These are phyloP conservation scores for Lentinula sp. DNA, from an alignment of 768 basidiomycete genomes.

Conservation along the genomic window DNA sequence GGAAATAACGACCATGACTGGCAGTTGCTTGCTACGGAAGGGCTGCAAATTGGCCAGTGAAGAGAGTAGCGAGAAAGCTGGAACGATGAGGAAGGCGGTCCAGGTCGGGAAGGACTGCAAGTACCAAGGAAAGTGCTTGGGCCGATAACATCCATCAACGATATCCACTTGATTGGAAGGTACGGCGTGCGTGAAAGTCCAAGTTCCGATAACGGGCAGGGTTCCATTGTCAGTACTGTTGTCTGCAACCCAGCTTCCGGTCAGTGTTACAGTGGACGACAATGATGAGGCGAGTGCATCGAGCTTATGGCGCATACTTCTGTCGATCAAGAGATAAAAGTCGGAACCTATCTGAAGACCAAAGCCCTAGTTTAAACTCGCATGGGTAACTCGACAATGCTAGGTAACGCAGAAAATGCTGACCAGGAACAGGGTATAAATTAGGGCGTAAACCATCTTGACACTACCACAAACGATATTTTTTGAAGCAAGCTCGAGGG, in stretches of 20 bases:
- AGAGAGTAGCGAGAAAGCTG: constrained; percentile 62
- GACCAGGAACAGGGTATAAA: constrained; percentile 76
- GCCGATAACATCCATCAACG: constrained; percentile 66
- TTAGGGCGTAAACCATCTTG: constrained; percentile 86
- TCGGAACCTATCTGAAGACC: constrained; percentile 82
- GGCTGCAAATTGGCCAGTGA: constrained; percentile 80
- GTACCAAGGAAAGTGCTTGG: constrained; percentile 62
- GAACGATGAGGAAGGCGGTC: constrained; percentile 72
- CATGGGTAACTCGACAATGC: neutral
- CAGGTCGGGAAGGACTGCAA: constrained; percentile 78
- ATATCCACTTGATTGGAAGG: constrained; percentile 41
- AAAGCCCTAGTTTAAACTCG: constrained; percentile 45
- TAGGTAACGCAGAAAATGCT: neutral
- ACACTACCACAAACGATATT: constrained; percentile 82
- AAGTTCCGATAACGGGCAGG: constrained; percentile 50
- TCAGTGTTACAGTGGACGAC: constrained; percentile 41
- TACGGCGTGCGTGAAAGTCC: constrained; percentile 57
- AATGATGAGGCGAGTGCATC: constrained; percentile 47
- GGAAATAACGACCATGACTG: constrained; percentile 81
- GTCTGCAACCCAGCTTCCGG: constrained; percentile 67
- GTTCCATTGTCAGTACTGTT: constrained; percentile 34
- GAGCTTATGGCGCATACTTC: constrained; percentile 43
- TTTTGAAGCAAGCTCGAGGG: constrained; percentile 78
- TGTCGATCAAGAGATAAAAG: constrained; percentile 69
- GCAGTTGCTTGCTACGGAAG: constrained; percentile 59